These are phyloP conservation scores for Arabis alpina DNA, from an alignment of 345 rosid species.

Conservation along the genomic window DNA sequence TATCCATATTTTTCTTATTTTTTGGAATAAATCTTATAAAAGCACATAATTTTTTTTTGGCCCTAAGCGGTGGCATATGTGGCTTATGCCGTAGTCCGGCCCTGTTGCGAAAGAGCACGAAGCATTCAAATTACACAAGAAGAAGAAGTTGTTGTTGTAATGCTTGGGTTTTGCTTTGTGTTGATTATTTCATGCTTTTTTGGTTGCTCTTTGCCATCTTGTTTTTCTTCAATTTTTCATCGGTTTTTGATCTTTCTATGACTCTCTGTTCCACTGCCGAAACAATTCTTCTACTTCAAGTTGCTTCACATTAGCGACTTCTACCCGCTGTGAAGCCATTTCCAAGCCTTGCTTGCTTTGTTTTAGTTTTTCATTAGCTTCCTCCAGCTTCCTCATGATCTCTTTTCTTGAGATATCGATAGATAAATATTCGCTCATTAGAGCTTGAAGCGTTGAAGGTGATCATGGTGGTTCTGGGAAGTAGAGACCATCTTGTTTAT, in stretches of 20 bases:
- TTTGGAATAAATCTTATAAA: too few species aligned
- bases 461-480: slow-evolving; percentile 54
- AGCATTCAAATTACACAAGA: slow-evolving; percentile 37
- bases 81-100: too few species aligned
- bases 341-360: slow-evolving; percentile 70
- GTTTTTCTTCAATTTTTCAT: background rate
- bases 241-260: slow-evolving; percentile 45
- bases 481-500: slow-evolving; percentile 34
- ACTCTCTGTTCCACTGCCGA: slow-evolving; percentile 64
- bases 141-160: slow-evolving; percentile 45
- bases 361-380: slow-evolving; percentile 80
- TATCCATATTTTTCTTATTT: too few species aligned
- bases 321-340: slow-evolving; percentile 65
- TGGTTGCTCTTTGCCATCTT: slow-evolving; percentile 46
- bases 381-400: slow-evolving; percentile 67
- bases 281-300: slow-evolving; percentile 79
- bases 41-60: too few species aligned
- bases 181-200: slow-evolving; percentile 77
- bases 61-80: too few species aligned
- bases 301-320: slow-evolving; percentile 71
- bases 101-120: slow-evolving; percentile 44
- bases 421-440: slow-evolving; percentile 25
- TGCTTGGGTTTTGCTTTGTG: slow-evolving; percentile 72
- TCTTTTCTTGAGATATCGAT: slow-evolving; percentile 40
- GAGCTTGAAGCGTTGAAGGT: slow-evolving; percentile 47